Conservation (phyloP, 202 grass and related monocot genomes). For the Bolboschoenoplectus hybrid region DNA sequence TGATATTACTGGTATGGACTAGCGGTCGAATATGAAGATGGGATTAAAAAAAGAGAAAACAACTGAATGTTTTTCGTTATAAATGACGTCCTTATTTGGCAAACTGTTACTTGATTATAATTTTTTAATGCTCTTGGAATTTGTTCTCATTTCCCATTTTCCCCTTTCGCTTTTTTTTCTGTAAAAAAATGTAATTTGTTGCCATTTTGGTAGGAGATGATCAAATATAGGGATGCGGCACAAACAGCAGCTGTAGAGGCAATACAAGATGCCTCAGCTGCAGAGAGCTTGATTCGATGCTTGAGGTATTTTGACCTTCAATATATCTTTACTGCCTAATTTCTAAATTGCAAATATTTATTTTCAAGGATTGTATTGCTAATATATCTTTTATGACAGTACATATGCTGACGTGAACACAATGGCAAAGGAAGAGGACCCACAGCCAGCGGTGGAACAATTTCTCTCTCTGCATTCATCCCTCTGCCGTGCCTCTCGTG, state of each 20-base stretch:
- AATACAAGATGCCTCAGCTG: conserved; percentile 84
- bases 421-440: conserved; percentile 72
- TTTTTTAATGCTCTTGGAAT: background rate
- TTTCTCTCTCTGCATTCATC: conserved; percentile 74
- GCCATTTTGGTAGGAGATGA: conserved; percentile 58
- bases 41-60: background rate
- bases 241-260: conserved; percentile 90
- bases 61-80: background rate
- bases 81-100: background rate
- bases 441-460: conserved; percentile 79
- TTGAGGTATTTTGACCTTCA: conserved; percentile 63
- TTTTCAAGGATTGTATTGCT: too few relatives aligned
- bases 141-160: background rate
- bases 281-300: conserved; percentile 90
- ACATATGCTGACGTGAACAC: conserved; percentile 77
- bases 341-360: conserved; percentile 6
- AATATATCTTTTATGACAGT: conserved; percentile 47
- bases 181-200: background rate
- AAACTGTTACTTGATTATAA: background rate
- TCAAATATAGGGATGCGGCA: conserved; percentile 86
- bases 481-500: conserved; percentile 55
- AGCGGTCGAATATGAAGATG: background rate
- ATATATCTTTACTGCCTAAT: conserved; percentile 14
- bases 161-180: background rate
- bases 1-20: background rate